Evolutionary conservation across 2,329 filamentous ascomycete species (phyloP).

Genomic region (Ascochyta rabiei): DNA sequence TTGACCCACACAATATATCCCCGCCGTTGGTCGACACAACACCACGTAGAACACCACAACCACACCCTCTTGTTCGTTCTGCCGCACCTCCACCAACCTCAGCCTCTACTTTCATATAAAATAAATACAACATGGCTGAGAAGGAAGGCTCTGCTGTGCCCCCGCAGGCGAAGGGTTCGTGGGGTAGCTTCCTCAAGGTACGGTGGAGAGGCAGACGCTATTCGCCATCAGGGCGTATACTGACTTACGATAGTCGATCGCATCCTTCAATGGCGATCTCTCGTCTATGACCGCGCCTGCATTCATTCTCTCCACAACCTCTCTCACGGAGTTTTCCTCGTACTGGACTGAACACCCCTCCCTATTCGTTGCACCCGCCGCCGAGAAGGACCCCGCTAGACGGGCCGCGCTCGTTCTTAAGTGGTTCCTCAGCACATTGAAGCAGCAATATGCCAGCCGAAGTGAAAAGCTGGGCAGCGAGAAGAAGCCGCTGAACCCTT

Average conservation of each 20-base stretch:
- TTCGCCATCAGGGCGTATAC: conserved; percentile 2
- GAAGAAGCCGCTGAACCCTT: conserved; percentile 98
- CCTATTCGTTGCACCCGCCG: conserved; percentile 80
- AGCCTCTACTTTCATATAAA: not conserved
- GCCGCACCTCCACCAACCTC: not conserved
- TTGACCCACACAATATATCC: conserved; percentile 9
- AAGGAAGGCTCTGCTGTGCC: conserved; percentile 56
- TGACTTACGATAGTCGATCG: conserved; percentile 52
- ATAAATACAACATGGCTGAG: conserved; percentile 28
- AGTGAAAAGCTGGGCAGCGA: conserved; percentile 87
- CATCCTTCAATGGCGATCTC: conserved; percentile 62
- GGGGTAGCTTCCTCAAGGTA: conserved; percentile 59
- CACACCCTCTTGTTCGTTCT: not conserved
- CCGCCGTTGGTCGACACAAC: conserved; percentile 14
- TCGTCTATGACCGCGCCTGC: conserved; percentile 63
- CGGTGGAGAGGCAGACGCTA: not conserved
- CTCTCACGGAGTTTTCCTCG: conserved; percentile 62
- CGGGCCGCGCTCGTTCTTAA: conserved; percentile 87
- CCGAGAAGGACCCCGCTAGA: conserved; percentile 79
- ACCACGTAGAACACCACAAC: not conserved
- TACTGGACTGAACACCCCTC: conserved; percentile 63
- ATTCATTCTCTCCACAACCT: conserved; percentile 61
- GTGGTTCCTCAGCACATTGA: conserved; percentile 93
- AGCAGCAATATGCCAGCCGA: conserved; percentile 77
- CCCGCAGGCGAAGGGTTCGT: conserved; percentile 53